phyloP scores from a whole-genome alignment of 306 rosid species.

The Ormosia semicastrata region DNA sequence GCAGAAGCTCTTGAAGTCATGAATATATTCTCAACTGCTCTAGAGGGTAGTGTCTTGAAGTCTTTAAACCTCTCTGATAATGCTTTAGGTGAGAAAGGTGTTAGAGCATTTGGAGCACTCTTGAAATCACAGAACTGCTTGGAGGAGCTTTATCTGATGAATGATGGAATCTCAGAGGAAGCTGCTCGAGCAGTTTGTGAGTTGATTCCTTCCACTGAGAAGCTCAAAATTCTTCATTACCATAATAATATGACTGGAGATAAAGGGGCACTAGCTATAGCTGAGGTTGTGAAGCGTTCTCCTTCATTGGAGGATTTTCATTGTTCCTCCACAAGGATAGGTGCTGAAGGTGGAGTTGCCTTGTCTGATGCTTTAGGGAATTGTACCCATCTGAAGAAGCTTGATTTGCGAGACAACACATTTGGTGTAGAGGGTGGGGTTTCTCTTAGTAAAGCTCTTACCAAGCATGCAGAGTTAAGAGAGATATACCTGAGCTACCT shows the following conservation, averaged over 20 bases:
- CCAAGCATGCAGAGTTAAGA: conserved; percentile 55
- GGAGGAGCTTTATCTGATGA: conserved; percentile 84
- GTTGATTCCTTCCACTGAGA: conserved; percentile 78
- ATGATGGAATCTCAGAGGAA: conserved; percentile 85
- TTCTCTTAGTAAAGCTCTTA: conserved; percentile 74
- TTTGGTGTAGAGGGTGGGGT: conserved; percentile 81
- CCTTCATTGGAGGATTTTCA: conserved; percentile 72
- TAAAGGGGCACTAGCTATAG: conserved; percentile 76
- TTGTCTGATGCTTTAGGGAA: conserved; percentile 60
- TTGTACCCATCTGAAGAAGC: conserved; percentile 65
- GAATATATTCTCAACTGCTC: conserved; percentile 71
- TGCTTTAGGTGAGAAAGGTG: conserved; percentile 93
- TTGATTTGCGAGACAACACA: conserved; percentile 91
- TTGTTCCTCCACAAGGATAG: conserved; percentile 85
- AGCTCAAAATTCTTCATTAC: conserved; percentile 74
- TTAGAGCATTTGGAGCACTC: conserved; percentile 80
- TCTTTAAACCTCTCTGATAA: conserved; percentile 79
- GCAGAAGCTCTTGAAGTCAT: conserved; percentile 79
- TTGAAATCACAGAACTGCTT: conserved; percentile 69
- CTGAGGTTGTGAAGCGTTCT: conserved; percentile 69
- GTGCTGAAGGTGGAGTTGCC: conserved; percentile 81
- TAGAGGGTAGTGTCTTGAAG: conserved; percentile 67
- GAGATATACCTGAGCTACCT: conserved; percentile 83
- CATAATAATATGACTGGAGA: conserved; percentile 90
- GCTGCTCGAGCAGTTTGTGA: conserved; percentile 82